Evolutionary conservation across 2,329 filamentous ascomycete species (phyloP), one percentile per base, ranked within the genome.

Genomic region (Aspergillus arachidicola): DNA sequence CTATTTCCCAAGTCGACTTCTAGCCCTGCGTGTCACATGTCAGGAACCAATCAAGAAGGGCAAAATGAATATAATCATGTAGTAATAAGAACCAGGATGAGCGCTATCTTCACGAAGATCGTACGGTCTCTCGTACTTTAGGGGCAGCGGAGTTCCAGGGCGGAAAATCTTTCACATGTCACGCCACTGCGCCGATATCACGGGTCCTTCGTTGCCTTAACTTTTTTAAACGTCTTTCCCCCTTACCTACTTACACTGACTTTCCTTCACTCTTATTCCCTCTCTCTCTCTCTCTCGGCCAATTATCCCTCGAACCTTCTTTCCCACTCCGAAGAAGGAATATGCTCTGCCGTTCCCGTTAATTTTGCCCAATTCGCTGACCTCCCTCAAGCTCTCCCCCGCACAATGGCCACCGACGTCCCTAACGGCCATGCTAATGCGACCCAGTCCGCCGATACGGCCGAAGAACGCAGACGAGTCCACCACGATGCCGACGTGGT

Each of bases 401-500:
- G 61, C 66, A 72, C 63, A 61, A 76, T 76, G 70, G 66, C 73
- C 61, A 65, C 68, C 57, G 43, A 64, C 45, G 32, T 64, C 58
- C 36, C 62, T 50, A 73, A 73, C 54, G 72, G 69, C 61, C 68
- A 73, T 64, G 63, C 62, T 60, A 58, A 73, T 64, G 64, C 63
- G 61, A 61, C 66, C 34, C 68, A 69, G 58, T 67, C 66, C 50
- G 55, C 66, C 43, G 67, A 71, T 57, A 66, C 63, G 45, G 72
- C 72, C 60, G 80, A 84, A 72, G 72, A 82, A 71, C 80, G 85
- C 66, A 77, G 86, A 69, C 75, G 76, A 51, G 72, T 82, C 46
- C 84, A 88, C 77, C 86, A 89, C 71, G 85, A 89, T 70, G 86
- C 85, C 66, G 95, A 99, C 73, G 89, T 97, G 41, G 91, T 98